Conservation (phyloP, 1,139 yeast genomes). For the Geotrichum klebahnii region DNA sequence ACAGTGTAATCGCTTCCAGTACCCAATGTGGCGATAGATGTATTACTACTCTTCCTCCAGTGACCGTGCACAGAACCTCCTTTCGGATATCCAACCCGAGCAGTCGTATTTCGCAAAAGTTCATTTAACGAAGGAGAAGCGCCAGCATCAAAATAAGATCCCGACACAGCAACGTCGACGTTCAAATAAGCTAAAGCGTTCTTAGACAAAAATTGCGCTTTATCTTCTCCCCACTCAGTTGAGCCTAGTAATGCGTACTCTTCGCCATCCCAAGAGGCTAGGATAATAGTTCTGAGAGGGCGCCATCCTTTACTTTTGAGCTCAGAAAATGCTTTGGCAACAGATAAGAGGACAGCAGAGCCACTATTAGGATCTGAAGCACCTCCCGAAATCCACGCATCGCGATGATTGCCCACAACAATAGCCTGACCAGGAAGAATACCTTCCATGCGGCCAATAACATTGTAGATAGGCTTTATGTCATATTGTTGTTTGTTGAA, state of each 20-base stretch:
- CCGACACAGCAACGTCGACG: constrained; percentile 58
- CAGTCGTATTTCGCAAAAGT: constrained; percentile 43
- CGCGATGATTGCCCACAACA: constrained; percentile 65
- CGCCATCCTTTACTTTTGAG: constrained; percentile 54
- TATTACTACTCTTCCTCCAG: constrained; percentile 44
- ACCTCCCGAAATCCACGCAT: constrained; percentile 70
- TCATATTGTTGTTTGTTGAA: constrained; percentile 56
- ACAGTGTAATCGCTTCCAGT: constrained; percentile 69
- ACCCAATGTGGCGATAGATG: constrained; percentile 48
- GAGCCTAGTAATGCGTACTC: constrained; percentile 66
- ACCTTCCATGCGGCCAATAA: constrained; percentile 56
- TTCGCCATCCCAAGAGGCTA: constrained; percentile 75
- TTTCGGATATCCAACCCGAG: constrained; percentile 46
- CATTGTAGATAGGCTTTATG: constrained; percentile 56
- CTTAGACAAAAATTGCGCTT: constrained; percentile 41
- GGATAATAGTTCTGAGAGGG: constrained; percentile 55
- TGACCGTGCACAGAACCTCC: constrained; percentile 52
- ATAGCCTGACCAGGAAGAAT: constrained; percentile 48
- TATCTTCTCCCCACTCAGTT: constrained; percentile 64
- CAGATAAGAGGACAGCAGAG: constrained; percentile 54
- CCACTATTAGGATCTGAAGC: constrained; percentile 73
- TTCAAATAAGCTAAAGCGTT: constrained; percentile 59
- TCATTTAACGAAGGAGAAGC: constrained; percentile 54
- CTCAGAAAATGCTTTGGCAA: constrained; percentile 52
- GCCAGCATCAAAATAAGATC: constrained; percentile 45